Percentiles rank a stretch among this genome's conserved stretches.
Evolutionary conservation across 306 rosid genomes (phyloP).

Genomic region (Biancaea sappan): DNA sequence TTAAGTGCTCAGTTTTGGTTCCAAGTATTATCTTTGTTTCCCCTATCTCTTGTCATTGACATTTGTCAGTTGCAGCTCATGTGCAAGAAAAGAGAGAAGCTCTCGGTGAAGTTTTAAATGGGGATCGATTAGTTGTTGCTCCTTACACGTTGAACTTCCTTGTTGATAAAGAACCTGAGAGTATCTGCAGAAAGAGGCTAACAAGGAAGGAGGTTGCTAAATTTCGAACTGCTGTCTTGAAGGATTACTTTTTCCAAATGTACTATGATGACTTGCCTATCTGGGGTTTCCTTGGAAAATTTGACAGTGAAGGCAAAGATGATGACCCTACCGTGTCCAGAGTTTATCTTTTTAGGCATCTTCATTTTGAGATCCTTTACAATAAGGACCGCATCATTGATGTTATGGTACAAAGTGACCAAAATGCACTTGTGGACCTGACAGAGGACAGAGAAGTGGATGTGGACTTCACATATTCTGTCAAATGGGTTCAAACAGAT

Average conservation of each 20-base stretch:
- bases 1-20: not conserved
- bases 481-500: constrained; percentile 28
- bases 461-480: constrained; percentile 36
- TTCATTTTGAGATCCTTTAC: constrained; percentile 33
- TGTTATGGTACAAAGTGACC: constrained; percentile 20
- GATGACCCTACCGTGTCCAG: constrained; percentile 12
- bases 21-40: not conserved
- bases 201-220: constrained; percentile 26
- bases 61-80: constrained; percentile 20
- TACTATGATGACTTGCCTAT: constrained; percentile 41
- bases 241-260: constrained; percentile 39
- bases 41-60: not conserved
- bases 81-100: constrained; percentile 41
- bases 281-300: constrained; percentile 38
- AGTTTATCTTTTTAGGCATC: constrained; percentile 32
- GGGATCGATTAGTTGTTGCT: constrained; percentile 40
- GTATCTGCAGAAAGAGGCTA: constrained; percentile 30
- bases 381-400: constrained; percentile 36
- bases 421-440: constrained; percentile 26
- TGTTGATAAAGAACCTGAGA: constrained; percentile 27
- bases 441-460: constrained; percentile 30
- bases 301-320: constrained; percentile 26
- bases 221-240: constrained; percentile 33
- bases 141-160: constrained; percentile 30
- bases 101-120: constrained; percentile 40